phyloP scores from a whole-genome alignment of 768 basidiomycete genomes.

The Tephrocybe rancida region DNA sequence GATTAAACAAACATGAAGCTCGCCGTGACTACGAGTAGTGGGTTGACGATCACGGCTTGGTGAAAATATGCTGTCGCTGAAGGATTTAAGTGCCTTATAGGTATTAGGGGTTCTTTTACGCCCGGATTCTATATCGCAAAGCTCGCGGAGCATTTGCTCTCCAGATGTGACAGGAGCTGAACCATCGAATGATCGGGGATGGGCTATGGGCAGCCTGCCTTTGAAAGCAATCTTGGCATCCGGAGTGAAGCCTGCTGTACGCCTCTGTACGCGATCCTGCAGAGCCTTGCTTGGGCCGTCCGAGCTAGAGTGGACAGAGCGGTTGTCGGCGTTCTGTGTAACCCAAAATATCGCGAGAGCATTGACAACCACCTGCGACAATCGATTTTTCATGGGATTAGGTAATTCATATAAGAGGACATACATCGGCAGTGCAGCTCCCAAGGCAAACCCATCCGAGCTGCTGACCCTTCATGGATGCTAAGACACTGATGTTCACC shows the following conservation, averaged over 20 bases:
- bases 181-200: not conserved
- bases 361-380: conserved; percentile 44
- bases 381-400: not conserved
- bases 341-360: conserved; percentile 51
- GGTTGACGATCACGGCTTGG: not conserved
- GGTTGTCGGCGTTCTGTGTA: conserved; percentile 24
- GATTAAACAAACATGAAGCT: conserved; percentile 3
- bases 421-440: conserved; percentile 34
- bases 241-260: not conserved
- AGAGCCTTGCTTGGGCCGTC: not conserved
- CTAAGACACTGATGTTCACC: conserved; percentile 48
- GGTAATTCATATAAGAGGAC: conserved; percentile 4
- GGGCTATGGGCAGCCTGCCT: not conserved
- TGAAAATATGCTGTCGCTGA: not conserved
- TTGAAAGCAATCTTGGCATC: not conserved
- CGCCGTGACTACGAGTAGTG: conserved; percentile 15
- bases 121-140: conserved; percentile 4
- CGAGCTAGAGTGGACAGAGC: not conserved
- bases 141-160: not conserved
- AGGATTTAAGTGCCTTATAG: not conserved
- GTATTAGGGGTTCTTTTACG: not conserved
- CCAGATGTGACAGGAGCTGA: too few species aligned
- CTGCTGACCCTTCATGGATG: conserved; percentile 44
- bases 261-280: not conserved
- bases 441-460: conserved; percentile 51